These are phyloP conservation scores for Pythium volutum DNA, from an alignment of 352 stramenopile species.

Conservation along the genomic window DNA sequence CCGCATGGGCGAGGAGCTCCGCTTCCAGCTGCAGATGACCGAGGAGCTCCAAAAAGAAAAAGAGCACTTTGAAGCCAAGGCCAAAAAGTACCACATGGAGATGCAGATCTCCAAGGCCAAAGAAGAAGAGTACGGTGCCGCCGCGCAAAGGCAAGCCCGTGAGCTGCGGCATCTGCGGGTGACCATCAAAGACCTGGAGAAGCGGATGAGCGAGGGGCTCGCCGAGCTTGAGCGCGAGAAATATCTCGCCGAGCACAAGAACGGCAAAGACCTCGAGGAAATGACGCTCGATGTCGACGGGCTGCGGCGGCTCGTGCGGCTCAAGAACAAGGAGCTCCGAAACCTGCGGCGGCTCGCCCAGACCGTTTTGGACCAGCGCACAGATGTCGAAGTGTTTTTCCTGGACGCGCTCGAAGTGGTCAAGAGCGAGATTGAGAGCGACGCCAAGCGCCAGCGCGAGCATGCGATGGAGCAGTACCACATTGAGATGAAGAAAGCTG, in stretches of 20 bases:
- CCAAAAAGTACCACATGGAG: slow-evolving; percentile 66
- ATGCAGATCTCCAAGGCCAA: slow-evolving; percentile 78
- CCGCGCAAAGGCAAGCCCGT: slow-evolving; percentile 70
- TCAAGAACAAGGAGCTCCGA: slow-evolving; percentile 94
- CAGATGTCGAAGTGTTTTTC: slow-evolving; percentile 91
- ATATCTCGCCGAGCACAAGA: slow-evolving; percentile 39
- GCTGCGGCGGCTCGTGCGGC: slow-evolving; percentile 76
- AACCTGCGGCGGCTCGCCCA: slow-evolving; percentile 87
- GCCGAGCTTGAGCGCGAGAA: slow-evolving; percentile 71
- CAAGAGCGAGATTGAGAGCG: slow-evolving; percentile 64
- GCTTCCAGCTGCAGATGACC: slow-evolving; percentile 90
- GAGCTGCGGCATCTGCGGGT: slow-evolving; percentile 72
- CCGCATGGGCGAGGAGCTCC: slow-evolving; percentile 90
- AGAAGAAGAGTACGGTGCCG: slow-evolving; percentile 83
- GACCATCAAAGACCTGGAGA: slow-evolving; percentile 73
- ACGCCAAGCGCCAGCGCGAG: slow-evolving; percentile 47
- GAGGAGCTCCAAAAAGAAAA: slow-evolving; percentile 88
- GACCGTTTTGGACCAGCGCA: slow-evolving; percentile 90
- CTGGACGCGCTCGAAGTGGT: slow-evolving; percentile 90
- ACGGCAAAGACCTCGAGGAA: slow-evolving; percentile 74
- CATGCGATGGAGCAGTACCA: slow-evolving; percentile 56
- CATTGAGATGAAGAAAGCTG: slow-evolving; percentile 41
- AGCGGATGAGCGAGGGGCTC: slow-evolving; percentile 65
- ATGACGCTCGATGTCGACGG: slow-evolving; percentile 83
- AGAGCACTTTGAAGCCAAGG: slow-evolving; percentile 52